Evolutionary conservation across 2,329 filamentous ascomycete species (phyloP).

Genomic region (Penicillium sp.): DNA sequence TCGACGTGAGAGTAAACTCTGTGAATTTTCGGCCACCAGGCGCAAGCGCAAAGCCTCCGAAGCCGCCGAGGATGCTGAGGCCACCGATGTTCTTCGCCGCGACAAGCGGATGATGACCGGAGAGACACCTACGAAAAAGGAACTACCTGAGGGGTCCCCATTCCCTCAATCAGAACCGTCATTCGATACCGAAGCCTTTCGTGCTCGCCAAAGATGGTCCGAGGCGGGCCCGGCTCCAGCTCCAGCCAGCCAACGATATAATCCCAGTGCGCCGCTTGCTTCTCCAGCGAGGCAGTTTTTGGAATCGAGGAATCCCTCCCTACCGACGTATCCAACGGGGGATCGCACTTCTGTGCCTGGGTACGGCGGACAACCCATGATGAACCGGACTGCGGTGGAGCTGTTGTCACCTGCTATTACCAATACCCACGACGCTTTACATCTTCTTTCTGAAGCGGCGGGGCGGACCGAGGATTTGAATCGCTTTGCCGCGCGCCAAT

Average conservation of each 20-base stretch:
- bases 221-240: constrained; percentile 26
- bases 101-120: constrained; percentile 54
- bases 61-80: constrained; percentile 43
- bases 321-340: constrained; percentile 25
- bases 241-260: constrained; percentile 26
- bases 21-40: constrained; percentile 91
- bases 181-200: constrained; percentile 25
- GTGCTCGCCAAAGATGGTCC: constrained; percentile 31
- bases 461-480: constrained; percentile 51
- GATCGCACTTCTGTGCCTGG: constrained; percentile 25
- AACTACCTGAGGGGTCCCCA: constrained; percentile 25
- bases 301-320: constrained; percentile 27
- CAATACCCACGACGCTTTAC: constrained; percentile 87
- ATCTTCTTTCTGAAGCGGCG: constrained; percentile 84
- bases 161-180: constrained; percentile 28
- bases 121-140: constrained; percentile 39
- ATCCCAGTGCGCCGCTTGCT: constrained; percentile 23
- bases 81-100: constrained; percentile 42
- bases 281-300: constrained; percentile 27
- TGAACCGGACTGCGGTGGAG: constrained; percentile 59
- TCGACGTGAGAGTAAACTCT: constrained; percentile 91
- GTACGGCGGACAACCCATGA: constrained; percentile 54
- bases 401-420: constrained; percentile 69
- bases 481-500: constrained; percentile 38
- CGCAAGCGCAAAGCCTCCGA: constrained; percentile 78